Conservation (phyloP, 768 basidiomycete genomes). For the Agrocybe pediades region DNA sequence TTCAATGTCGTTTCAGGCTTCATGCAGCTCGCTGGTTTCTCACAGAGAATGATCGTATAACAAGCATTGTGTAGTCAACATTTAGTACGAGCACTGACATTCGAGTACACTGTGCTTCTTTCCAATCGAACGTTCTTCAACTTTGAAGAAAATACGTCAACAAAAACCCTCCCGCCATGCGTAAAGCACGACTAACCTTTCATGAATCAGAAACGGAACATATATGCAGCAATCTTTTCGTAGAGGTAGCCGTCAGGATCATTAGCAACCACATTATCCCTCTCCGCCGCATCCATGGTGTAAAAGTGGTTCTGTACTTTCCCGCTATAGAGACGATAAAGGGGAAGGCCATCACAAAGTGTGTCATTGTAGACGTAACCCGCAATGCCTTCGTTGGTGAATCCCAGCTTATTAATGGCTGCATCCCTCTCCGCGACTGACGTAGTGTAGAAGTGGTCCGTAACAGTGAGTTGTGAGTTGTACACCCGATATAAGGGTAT, state of each 20-base stretch:
- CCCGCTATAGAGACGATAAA: not conserved
- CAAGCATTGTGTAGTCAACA: too few species aligned
- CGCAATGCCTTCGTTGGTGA: not conserved
- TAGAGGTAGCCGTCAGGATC: not conserved
- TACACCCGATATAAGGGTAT: not conserved
- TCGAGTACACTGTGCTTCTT: too few species aligned
- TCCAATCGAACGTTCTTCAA: too few species aligned
- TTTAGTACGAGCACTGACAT: too few species aligned
- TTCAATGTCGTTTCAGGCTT: too few species aligned
- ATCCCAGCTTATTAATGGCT: not conserved
- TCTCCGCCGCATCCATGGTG: not conserved
- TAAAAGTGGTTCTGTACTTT: not conserved
- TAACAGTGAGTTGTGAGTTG: not conserved
- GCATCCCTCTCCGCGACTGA: not conserved
- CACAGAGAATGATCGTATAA: too few species aligned
- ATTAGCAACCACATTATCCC: not conserved
- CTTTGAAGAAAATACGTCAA: too few species aligned
- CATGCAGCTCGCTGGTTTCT: too few species aligned
- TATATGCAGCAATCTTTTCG: not conserved
- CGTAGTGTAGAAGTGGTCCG: not conserved
- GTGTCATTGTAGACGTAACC: not conserved
- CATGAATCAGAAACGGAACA: not conserved
- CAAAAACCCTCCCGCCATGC: too few species aligned
- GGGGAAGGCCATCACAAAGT: not conserved
- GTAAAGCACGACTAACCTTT: not conserved